These are phyloP conservation scores for Pseudocercospora ulei DNA, from an alignment of 2,329 filamentous ascomycete genomes.

Conservation along the genomic window DNA sequence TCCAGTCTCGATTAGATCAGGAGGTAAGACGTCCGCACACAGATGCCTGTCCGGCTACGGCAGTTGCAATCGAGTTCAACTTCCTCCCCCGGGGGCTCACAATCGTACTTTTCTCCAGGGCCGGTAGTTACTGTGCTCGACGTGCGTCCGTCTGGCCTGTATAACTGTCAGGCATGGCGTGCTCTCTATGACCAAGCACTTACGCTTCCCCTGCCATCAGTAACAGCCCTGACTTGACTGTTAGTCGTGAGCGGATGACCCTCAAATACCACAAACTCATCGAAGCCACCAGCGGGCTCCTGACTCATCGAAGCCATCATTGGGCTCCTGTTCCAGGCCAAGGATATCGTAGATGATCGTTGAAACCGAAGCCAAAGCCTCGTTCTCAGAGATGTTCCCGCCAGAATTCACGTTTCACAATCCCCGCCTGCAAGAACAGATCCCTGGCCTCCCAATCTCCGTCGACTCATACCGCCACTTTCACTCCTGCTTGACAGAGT, in stretches of 20 bases:
- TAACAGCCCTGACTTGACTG: conserved; percentile 48
- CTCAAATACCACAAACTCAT: conserved; percentile 54
- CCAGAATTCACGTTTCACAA: conserved; percentile 50
- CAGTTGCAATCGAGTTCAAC: too few species aligned
- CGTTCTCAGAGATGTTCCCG: conserved; percentile 46
- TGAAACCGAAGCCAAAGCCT: conserved; percentile 50
- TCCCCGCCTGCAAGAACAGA: conserved; percentile 51
- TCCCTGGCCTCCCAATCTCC: conserved; percentile 56
- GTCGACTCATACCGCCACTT: conserved; percentile 49
- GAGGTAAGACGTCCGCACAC: too few species aligned
- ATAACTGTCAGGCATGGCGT: too few species aligned
- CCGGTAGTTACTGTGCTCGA: too few species aligned
- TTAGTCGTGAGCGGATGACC: conserved; percentile 54
- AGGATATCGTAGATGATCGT: conserved; percentile 51
- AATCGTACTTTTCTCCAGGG: too few species aligned
- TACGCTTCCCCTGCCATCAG: conserved; percentile 35
- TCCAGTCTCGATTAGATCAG: too few species aligned
- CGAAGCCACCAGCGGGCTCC: conserved; percentile 21
- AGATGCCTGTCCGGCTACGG: too few species aligned
- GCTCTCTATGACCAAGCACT: conserved; percentile 28
- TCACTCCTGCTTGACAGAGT: conserved; percentile 51
- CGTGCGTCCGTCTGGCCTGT: too few species aligned
- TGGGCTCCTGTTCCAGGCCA: conserved; percentile 36
- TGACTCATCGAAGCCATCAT: conserved; percentile 27
- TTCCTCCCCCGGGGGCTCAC: too few species aligned